Evolutionary conservation across 345 rosid genomes (phyloP).

Genomic region (Eucalyptus albens): DNA sequence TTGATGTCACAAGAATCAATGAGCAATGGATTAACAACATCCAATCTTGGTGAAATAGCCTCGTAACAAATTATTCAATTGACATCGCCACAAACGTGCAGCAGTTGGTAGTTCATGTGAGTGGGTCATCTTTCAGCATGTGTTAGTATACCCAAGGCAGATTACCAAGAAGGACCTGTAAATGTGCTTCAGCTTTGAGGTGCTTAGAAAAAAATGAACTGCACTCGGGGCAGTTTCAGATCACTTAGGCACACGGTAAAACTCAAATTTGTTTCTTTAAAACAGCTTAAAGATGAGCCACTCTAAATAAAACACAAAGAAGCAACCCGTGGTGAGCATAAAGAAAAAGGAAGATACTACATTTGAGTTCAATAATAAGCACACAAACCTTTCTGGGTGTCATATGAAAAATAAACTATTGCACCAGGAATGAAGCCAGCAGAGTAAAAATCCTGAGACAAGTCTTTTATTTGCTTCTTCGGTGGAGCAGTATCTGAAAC

Average conservation of each 20-base stretch:
- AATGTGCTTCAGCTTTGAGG: background rate
- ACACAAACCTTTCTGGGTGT: slow-evolving; percentile 46
- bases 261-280: background rate
- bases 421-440: slow-evolving; percentile 95
- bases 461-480: slow-evolving; percentile 63
- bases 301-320: background rate
- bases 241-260: background rate
- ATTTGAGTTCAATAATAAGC: background rate
- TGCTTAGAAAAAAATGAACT: background rate
- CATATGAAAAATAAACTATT: slow-evolving; percentile 70
- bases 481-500: slow-evolving; percentile 88
- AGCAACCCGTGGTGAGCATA: background rate
- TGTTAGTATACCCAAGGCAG: background rate
- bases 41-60: background rate
- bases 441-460: slow-evolving; percentile 65
- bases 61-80: background rate
- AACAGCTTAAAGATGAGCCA: background rate
- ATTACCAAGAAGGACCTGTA: background rate
- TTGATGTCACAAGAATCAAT: background rate
- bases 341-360: background rate
- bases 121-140: background rate
- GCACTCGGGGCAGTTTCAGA: background rate
- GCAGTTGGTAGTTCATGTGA: background rate
- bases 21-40: background rate
- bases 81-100: background rate